Conservation (phyloP, 2,329 filamentous ascomycete genomes). For the Beauveria asiatica region DNA sequence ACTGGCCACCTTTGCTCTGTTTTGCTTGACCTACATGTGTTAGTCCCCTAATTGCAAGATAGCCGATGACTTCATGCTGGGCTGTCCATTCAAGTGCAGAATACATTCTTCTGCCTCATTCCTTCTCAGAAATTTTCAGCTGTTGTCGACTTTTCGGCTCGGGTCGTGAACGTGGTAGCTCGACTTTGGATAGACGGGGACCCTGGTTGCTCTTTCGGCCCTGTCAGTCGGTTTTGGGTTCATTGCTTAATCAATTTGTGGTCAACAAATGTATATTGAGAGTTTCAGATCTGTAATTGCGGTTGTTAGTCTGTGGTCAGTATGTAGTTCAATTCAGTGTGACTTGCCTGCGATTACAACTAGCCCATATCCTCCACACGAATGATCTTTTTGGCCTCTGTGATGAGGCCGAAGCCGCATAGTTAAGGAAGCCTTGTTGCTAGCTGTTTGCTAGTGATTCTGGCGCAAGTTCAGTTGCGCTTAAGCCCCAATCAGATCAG, state of each 20-base stretch:
- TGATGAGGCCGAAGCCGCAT: neutral
- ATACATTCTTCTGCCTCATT: too few species aligned
- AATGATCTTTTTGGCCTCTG: neutral
- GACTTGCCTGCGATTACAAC: constrained; percentile 7
- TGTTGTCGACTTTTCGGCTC: too few species aligned
- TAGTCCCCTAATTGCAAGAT: too few species aligned
- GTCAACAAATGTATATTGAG: constrained; percentile 6
- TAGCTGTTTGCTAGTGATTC: neutral
- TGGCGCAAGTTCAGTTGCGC: neutral
- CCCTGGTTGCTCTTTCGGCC: neutral
- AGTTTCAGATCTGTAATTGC: neutral
- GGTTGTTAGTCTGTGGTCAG: neutral
- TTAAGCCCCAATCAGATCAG: constrained; percentile 45
- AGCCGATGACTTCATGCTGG: too few species aligned
- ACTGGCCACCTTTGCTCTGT: too few species aligned
- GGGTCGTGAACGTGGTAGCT: neutral
- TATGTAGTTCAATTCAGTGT: neutral
- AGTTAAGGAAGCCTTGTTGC: too few species aligned
- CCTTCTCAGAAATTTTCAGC: too few species aligned
- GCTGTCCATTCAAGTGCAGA: too few species aligned
- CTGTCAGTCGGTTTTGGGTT: neutral
- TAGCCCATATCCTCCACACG: constrained; percentile 10
- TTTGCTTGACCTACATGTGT: too few species aligned
- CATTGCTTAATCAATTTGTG: neutral
- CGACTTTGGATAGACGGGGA: neutral